Evolutionary conservation across 306 rosid genomes (phyloP).

Genomic region (Urtica urens): DNA sequence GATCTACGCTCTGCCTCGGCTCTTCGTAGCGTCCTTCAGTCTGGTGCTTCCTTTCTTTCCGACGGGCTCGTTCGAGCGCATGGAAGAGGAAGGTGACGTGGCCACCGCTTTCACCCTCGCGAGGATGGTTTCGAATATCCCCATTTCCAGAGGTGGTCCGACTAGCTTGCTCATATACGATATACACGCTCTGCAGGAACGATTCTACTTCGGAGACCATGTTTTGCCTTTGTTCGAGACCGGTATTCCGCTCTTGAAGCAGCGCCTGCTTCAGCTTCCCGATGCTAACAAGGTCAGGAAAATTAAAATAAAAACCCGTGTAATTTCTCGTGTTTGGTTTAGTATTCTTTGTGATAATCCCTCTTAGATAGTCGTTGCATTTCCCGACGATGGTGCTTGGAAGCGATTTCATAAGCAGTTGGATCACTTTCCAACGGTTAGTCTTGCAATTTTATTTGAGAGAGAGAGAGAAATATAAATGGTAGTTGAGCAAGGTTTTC

Average conservation of each 20-base stretch:
- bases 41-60: constrained; percentile 96
- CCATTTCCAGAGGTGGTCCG: constrained; percentile 95
- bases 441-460: constrained; percentile 17
- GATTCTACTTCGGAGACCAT: constrained; percentile 90
- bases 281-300: too few relatives aligned
- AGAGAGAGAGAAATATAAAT: constrained; percentile 1
- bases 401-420: constrained; percentile 92
- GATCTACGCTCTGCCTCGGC: constrained; percentile 76
- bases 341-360: constrained; percentile 9
- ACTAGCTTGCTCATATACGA: constrained; percentile 85
- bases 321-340: too few relatives aligned
- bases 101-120: constrained; percentile 98
- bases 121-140: constrained; percentile 84
- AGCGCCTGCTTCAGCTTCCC: constrained; percentile 71
- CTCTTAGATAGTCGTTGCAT: constrained; percentile 83
- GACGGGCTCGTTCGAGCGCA: constrained; percentile 94
- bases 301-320: too few relatives aligned
- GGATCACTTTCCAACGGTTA: constrained; percentile 60
- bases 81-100: constrained; percentile 99
- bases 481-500: background rate
- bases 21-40: constrained; percentile 87
- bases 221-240: constrained; percentile 97
- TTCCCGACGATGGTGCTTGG: constrained; percentile 99
- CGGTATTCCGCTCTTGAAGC: constrained; percentile 85
- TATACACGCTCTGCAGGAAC: constrained; percentile 96